Evolutionary conservation across 2,329 filamentous ascomycete genomes (phyloP).

Genomic region (Phaeosphaeriaceae sp.): DNA sequence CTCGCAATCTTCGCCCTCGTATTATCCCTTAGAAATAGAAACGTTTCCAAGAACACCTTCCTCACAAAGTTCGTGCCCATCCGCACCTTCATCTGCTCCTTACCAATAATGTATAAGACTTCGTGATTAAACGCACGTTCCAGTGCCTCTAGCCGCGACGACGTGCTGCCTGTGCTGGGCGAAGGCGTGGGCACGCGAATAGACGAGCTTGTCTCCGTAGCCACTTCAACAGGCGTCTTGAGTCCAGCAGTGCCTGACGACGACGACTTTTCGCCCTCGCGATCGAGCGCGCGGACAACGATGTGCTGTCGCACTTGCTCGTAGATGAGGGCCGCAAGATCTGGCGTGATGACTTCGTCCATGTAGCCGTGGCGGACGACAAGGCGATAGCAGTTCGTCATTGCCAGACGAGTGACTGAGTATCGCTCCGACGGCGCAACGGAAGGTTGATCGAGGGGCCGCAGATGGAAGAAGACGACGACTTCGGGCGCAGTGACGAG

Average conservation of each 20-base stretch:
- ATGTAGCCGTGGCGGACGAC: slow-evolving; percentile 76
- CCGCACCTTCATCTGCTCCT: slow-evolving; percentile 53
- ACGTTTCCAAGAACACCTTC: slow-evolving; percentile 59
- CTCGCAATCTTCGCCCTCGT: slow-evolving; percentile 71
- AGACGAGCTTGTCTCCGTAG: slow-evolving; percentile 4
- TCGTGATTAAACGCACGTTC: slow-evolving; percentile 55
- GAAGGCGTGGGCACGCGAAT: slow-evolving; percentile 16
- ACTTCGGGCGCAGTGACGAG: slow-evolving; percentile 72
- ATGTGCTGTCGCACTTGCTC: slow-evolving; percentile 61
- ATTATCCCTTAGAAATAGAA: slow-evolving; percentile 72
- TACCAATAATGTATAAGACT: slow-evolving; percentile 64
- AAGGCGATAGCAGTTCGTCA: slow-evolving; percentile 72
- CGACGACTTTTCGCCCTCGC: slow-evolving; percentile 29
- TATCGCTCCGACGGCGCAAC: slow-evolving; percentile 55
- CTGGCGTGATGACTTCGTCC: slow-evolving; percentile 71
- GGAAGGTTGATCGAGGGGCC: slow-evolving; percentile 65
- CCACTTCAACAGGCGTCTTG: neutral
- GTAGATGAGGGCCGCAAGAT: slow-evolving; percentile 63
- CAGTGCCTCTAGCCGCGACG: slow-evolving; percentile 42
- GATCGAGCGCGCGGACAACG: slow-evolving; percentile 35
- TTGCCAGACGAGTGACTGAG: slow-evolving; percentile 52
- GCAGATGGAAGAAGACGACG: slow-evolving; percentile 77
- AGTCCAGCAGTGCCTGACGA: slow-evolving; percentile 1
- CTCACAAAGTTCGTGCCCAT: slow-evolving; percentile 52
- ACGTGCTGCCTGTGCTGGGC: slow-evolving; percentile 32